Percentiles rank a stretch among this genome's conserved stretches.
These are phyloP conservation scores for Leucaena leucocephala DNA, from an alignment of 306 rosid genomes.

Conservation along the genomic window DNA sequence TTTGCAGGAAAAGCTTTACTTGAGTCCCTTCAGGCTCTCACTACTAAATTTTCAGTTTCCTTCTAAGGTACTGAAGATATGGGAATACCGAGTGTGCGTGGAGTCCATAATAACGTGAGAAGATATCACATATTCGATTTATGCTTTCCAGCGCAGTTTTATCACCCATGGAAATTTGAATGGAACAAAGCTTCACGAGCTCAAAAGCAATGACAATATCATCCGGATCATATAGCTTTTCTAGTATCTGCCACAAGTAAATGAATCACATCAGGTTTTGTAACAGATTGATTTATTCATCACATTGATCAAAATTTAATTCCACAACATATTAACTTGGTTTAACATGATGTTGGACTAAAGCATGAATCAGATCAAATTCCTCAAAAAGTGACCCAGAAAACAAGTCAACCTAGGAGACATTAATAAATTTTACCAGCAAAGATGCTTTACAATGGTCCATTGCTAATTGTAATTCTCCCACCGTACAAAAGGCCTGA, in stretches of 20 bases:
- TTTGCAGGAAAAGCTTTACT: constrained; percentile 30
- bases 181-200: constrained; percentile 80
- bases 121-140: constrained; percentile 53
- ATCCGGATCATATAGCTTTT: constrained; percentile 67
- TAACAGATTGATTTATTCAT: constrained; percentile 8
- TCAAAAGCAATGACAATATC: constrained; percentile 87
- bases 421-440: constrained; percentile 47
- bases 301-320: constrained; percentile 11
- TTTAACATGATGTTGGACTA: not conserved
- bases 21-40: constrained; percentile 20
- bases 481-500: constrained; percentile 69
- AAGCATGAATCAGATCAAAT: not conserved
- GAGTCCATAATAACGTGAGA: constrained; percentile 69
- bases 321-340: not conserved
- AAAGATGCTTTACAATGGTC: constrained; percentile 84
- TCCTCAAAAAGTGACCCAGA: constrained; percentile 1
- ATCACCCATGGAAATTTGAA: constrained; percentile 68
- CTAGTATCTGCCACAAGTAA: constrained; percentile 65
- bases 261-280: constrained; percentile 14
- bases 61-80: constrained; percentile 48
- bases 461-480: constrained; percentile 56
- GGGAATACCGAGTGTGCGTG: constrained; percentile 70
- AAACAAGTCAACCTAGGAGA: constrained; percentile 25
- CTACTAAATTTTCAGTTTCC: constrained; percentile 40
- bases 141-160: constrained; percentile 48